Conservation (phyloP, 2,329 filamentous ascomycete species). For the Claviceps sp. region DNA sequence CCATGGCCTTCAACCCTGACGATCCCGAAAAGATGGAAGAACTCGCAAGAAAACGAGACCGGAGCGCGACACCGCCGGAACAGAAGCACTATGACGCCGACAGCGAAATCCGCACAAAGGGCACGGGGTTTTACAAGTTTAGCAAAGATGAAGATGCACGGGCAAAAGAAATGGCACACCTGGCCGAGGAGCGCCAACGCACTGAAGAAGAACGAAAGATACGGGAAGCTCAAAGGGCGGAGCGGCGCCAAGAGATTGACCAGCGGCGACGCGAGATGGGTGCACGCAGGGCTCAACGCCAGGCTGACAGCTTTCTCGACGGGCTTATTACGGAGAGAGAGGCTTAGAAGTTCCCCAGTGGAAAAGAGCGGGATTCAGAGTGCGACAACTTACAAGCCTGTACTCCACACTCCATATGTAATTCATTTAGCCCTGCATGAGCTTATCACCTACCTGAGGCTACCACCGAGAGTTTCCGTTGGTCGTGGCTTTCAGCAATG, state of each 20-base stretch:
- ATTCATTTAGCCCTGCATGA: neutral
- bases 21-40: conserved; percentile 61
- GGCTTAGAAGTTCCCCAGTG: neutral
- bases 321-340: conserved; percentile 29
- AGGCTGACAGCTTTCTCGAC: conserved; percentile 61
- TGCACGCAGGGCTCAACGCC: conserved; percentile 45
- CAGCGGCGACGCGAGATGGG: conserved; percentile 48
- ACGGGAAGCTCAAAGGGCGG: conserved; percentile 42
- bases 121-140: conserved; percentile 86
- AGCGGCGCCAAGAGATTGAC: conserved; percentile 50
- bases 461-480: neutral
- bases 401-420: no score
- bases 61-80: conserved; percentile 65
- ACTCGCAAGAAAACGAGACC: conserved; percentile 65
- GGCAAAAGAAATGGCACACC: conserved; percentile 57
- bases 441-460: neutral
- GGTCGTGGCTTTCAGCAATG: neutral
- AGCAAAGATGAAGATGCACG: conserved; percentile 57
- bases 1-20: conserved; percentile 68
- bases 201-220: conserved; percentile 51
- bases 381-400: neutral
- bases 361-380: neutral
- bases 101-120: conserved; percentile 72
- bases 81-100: conserved; percentile 76
- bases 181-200: conserved; percentile 52